Conservation (phyloP, 495 filamentous ascomycete species). For the Podospora didyma region DNA sequence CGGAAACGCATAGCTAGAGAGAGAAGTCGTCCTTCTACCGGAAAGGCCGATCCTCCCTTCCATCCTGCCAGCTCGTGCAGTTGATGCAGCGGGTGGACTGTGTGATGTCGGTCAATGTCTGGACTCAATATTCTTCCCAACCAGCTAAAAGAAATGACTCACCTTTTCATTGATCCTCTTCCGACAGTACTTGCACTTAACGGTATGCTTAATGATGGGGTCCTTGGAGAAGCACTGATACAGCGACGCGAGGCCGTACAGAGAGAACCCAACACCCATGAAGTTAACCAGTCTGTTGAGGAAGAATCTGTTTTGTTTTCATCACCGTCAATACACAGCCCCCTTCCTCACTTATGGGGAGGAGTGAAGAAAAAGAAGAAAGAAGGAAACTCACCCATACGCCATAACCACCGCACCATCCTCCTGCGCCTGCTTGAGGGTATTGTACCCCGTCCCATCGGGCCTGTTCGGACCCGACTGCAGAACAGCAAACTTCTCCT, state of each 20-base stretch:
- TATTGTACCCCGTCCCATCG: conserved; percentile 57
- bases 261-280: conserved; percentile 57
- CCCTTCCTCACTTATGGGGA: too few relatives aligned
- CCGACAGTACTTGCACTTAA: conserved; percentile 69
- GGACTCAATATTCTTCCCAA: neutral
- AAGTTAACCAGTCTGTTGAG: conserved; percentile 65
- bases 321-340: neutral
- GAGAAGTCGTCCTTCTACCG: neutral
- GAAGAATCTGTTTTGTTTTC: conserved; percentile 47
- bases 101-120: too few relatives aligned
- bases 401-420: conserved; percentile 71
- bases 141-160: conserved; percentile 3
- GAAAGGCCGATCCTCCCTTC: conserved; percentile 53
- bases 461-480: conserved; percentile 50
- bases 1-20: too few relatives aligned
- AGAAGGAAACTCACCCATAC: conserved; percentile 51
- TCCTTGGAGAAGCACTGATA: conserved; percentile 61
- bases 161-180: conserved; percentile 66
- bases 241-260: conserved; percentile 62
- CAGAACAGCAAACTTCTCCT: conserved; percentile 70
- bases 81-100: conserved; percentile 64
- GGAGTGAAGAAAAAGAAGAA: neutral
- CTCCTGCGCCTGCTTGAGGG: conserved; percentile 58
- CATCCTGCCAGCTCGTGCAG: conserved; percentile 75
- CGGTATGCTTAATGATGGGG: conserved; percentile 64